phyloP scores from a whole-genome alignment of 2,329 filamentous ascomycete genomes.

The Aureobasidium sp. region DNA sequence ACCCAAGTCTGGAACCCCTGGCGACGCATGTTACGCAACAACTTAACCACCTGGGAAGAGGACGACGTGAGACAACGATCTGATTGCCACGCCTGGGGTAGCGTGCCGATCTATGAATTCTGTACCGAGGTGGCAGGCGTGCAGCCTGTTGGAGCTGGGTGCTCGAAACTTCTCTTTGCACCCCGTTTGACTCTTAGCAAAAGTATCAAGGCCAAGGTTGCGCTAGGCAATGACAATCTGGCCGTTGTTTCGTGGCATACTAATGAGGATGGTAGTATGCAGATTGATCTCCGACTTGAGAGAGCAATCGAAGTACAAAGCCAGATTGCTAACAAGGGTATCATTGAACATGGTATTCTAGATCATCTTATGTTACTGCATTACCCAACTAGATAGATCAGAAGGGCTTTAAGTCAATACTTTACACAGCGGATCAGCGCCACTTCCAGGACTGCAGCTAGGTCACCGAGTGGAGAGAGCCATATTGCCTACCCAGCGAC shows the following conservation, averaged over 20 bases:
- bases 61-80: conserved; percentile 38
- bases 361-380: not conserved
- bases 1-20: conserved; percentile 28
- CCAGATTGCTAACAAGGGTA: not conserved
- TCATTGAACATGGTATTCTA: not conserved
- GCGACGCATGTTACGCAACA: conserved; percentile 32
- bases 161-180: not conserved
- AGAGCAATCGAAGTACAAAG: not conserved
- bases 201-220: not conserved
- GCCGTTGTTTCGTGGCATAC: not conserved
- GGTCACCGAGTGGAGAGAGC: no score
- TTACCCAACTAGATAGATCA: not conserved
- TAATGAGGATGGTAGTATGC: not conserved
- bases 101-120: conserved; percentile 38
- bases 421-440: no score
- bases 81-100: conserved; percentile 41
- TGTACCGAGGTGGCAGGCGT: conserved; percentile 32
- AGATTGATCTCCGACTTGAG: not conserved
- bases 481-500: no score
- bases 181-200: not conserved
- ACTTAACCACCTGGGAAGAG: conserved; percentile 38
- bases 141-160: conserved; percentile 9
- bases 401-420: no score
- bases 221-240: not conserved
- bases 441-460: no score